Conservation (phyloP, 2,329 filamentous ascomycete species). For the Anisogramma anomala region DNA sequence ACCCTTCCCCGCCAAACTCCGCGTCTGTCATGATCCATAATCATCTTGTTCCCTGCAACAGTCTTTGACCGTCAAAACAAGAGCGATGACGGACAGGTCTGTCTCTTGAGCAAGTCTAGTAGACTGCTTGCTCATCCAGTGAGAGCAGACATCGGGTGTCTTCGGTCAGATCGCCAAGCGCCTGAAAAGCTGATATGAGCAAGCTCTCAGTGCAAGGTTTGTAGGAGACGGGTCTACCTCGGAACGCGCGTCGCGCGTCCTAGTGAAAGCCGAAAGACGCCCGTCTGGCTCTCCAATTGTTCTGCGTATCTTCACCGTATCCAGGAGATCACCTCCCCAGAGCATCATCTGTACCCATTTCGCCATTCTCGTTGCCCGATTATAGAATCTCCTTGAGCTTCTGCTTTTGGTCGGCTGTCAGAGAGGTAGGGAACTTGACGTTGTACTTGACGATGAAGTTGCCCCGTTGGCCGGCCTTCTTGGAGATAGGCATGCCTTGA, state of each 20-base stretch:
- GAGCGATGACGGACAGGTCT: slow-evolving; percentile 3
- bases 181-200: neutral
- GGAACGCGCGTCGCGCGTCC: neutral
- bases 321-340: neutral
- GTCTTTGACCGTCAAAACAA: neutral
- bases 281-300: neutral
- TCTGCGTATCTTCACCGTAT: neutral
- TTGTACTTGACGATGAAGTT: slow-evolving; percentile 85
- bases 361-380: slow-evolving; percentile 10
- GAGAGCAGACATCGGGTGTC: neutral
- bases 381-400: slow-evolving; percentile 68
- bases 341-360: neutral
- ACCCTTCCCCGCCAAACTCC: slow-evolving; percentile 9
- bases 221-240: too few relatives aligned
- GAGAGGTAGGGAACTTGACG: slow-evolving; percentile 74
- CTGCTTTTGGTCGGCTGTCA: slow-evolving; percentile 70
- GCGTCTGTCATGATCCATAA: slow-evolving; percentile 13
- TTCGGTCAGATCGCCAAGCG: neutral
- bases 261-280: neutral
- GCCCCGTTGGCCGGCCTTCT: slow-evolving; percentile 73
- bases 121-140: neutral
- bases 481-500: slow-evolving; percentile 89
- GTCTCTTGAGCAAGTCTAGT: neutral
- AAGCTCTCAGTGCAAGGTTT: neutral
- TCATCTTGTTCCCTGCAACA: slow-evolving; percentile 9